Base-by-base conservation (phyloP, 2,329 filamentous ascomycete species). In the Dactylonectria estremocensis region DNA sequence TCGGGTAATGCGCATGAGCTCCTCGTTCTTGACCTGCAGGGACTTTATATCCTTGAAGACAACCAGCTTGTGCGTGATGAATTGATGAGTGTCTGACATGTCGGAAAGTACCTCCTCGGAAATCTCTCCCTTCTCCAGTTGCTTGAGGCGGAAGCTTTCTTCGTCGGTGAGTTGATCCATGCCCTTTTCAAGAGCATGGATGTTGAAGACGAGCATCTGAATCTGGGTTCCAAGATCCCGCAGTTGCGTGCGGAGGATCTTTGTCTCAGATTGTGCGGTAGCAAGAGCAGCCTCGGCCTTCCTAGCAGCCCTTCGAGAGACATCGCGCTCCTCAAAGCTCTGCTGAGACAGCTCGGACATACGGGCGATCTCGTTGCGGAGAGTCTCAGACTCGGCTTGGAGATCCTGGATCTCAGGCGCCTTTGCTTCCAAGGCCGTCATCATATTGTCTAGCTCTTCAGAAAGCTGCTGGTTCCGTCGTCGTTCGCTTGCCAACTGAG, bases 211-310 rank as follows among this genome's bases (percentile, higher is more conserved):
- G 6, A 99, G 88, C 77, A 97, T 91, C 79, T 97, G 97, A 70
- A 98, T 90, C 80, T 99, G 95, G 1, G 93, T 91, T 75, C 95
- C 95, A 20, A 97, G 87, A 79, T 98, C 96, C 37, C 95, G 92
- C 9, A 98, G 86, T 78, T 98, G 95, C 71, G 95, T 93, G 58
- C 92, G 92, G 24, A 97, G 85, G 45, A 98, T 93, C 67, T 93
- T 91, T 35, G 89, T 87, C 81, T 98, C 95, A 1, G 89, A 86
- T 68, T 90, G 87, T 0, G 87, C 84, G 1, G 85, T 89, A 24
- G 85, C 87, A 62, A 95, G 87, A 64, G 93, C 88, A n/a, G 89
- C 89, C 77, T 96, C 91, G 60, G 92, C 92, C 81, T 93, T 95
- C 71, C 95, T 89, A 11, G 92, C 89, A 24, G 93, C 91, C 80